Evolutionary conservation across 1,284 basidiomycete species (phyloP), one percentile per base, ranked within the genome.

Genomic region (Rhodotorula sp.): DNA sequence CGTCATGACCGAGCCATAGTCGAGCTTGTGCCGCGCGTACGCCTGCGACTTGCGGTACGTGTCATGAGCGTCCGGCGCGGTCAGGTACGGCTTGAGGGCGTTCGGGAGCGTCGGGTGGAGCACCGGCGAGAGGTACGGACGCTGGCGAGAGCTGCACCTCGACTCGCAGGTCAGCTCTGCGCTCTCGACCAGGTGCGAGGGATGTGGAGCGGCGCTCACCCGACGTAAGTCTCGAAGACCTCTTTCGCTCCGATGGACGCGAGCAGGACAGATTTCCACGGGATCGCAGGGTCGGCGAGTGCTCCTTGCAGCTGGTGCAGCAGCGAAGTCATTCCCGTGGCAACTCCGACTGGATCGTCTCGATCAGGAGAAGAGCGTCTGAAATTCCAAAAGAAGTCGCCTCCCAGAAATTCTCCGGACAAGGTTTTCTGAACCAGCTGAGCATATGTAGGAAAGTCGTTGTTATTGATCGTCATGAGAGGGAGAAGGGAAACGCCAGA

Each of bases 11-110:
- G 96, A 82, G 1, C 87, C 86, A 81, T 91, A 95, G 77, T 86
- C 86, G n/a, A 93, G 89, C 82, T 98, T 97, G 85, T 95, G 92
- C 62, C 86, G 86, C 26, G 93, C 92, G 82, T 99, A 99, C 37
- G 84, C 82, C 80, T 98, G 95, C 1, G 93, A 94, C 78, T 96
- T 96, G 70, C 33, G 56, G 68, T 72, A 68, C 22, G 68, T 71
- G 2, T 71, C 56, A 18, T 71, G 56, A 7, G 66, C 45, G 37
- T 64, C 61, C 46, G 55, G 42, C 10, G 73, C 54, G 54, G 71
- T 60, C 45, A 78, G 70, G 73, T 75, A 77, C n/a, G 73, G 71
- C 54, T 62, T 53, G 42, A 78, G 63, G 2, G 73, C 58, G 22
- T 66, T 3, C 3, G 77, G 76, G 18, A 74, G 58, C 26, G 61